Evolutionary conservation across 148 eudicot genomes (phyloP).

Genomic region (Rhododendron ovatum): DNA sequence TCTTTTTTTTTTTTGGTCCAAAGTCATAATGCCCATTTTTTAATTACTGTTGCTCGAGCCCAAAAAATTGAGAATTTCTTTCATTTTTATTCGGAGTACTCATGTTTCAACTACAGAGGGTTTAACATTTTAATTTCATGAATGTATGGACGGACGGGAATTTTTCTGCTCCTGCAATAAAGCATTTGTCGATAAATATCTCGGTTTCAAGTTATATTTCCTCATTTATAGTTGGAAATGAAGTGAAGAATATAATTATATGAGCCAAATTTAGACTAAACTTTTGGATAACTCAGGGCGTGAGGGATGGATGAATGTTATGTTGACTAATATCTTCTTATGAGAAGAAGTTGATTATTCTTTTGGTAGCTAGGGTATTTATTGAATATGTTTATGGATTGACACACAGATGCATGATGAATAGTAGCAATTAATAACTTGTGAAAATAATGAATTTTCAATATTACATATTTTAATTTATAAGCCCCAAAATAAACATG

Average conservation of each 20-base stretch:
- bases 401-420: neutral
- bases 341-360: neutral
- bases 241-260: neutral
- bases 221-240: neutral
- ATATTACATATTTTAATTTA: too few species aligned
- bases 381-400: neutral
- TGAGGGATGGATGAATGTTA: neutral
- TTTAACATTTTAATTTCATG: neutral
- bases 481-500: too few species aligned
- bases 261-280: neutral
- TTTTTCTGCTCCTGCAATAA: neutral
- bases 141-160: neutral
- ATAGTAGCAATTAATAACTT: neutral
- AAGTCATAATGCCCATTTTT: conserved; percentile 2
- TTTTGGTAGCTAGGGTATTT: neutral
- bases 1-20: neutral
- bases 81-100: neutral
- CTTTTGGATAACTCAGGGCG: neutral
- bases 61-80: neutral
- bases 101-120: neutral
- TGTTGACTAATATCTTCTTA: neutral
- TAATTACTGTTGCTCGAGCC: neutral
- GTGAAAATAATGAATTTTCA: neutral
- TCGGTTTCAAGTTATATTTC: neutral
- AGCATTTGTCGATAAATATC: neutral